phyloP scores from a whole-genome alignment of 2,329 filamentous ascomycete species.

The Lizonia empirigonia region DNA sequence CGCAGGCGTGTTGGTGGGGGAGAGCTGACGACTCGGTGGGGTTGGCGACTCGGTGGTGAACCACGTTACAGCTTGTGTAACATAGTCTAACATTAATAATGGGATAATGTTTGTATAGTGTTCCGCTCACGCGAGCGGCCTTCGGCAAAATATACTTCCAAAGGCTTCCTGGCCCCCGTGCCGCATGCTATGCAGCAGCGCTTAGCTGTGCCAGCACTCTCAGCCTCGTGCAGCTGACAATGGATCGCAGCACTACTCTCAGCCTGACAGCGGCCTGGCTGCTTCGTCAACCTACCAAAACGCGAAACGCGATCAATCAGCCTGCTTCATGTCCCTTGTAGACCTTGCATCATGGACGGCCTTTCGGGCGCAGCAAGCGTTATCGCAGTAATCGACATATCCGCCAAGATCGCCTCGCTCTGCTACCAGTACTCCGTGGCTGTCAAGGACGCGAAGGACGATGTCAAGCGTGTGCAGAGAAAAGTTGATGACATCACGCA shows the following conservation, averaged over 20 bases:
- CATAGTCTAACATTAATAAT: too few relatives aligned
- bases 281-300: slow-evolving; percentile 9
- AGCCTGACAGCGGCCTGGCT: slow-evolving; percentile 13
- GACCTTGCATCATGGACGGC: slow-evolving; percentile 35
- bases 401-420: slow-evolving; percentile 43
- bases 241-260: slow-evolving; percentile 10
- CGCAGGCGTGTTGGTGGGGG: too few relatives aligned
- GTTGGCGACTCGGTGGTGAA: too few relatives aligned
- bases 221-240: slow-evolving; percentile 11
- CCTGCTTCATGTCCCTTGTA: neutral
- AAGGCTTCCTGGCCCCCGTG: too few relatives aligned
- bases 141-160: too few relatives aligned
- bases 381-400: slow-evolving; percentile 49
- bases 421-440: slow-evolving; percentile 46
- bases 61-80: too few relatives aligned
- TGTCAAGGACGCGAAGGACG: slow-evolving; percentile 30
- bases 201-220: slow-evolving; percentile 13
- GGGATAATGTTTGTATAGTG: too few relatives aligned
- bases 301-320: slow-evolving; percentile 1
- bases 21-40: too few relatives aligned
- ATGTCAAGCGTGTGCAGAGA: slow-evolving; percentile 43
- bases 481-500: slow-evolving; percentile 34
- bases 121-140: too few relatives aligned
- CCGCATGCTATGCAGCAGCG: too few relatives aligned
- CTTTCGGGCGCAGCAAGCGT: slow-evolving; percentile 46